Percentiles rank a stretch among this genome's conserved stretches.
Conservation (phyloP, 2,329 filamentous ascomycete species). For the Alternaria sp. region DNA sequence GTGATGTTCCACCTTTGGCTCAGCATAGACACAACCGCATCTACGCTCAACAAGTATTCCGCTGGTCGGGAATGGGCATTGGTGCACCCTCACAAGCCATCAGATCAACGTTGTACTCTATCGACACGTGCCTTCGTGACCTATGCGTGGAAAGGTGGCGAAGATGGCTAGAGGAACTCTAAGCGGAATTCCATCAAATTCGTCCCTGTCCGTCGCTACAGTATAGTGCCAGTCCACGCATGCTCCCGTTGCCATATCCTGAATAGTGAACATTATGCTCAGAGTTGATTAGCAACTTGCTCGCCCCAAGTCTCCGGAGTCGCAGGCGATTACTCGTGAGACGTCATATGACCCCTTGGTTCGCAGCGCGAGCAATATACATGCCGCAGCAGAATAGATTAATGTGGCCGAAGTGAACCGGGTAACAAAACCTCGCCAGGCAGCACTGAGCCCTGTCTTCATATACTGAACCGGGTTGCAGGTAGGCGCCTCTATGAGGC, state of each 20-base stretch:
- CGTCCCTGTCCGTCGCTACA: neutral
- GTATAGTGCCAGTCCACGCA: neutral
- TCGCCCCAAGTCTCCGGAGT: neutral
- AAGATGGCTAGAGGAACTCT: neutral
- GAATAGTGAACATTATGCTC: neutral
- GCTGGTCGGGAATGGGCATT: too few relatives aligned
- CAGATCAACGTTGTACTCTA: too few relatives aligned
- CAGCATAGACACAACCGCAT: too few relatives aligned
- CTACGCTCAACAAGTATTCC: too few relatives aligned
- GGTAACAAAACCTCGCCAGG: constrained; percentile 10
- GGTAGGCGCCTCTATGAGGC: constrained; percentile 16
- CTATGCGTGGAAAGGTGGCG: neutral
- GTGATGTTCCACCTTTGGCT: too few relatives aligned
- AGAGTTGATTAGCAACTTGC: neutral
- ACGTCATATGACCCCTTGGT: constrained; percentile 4
- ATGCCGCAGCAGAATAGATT: constrained; percentile 23
- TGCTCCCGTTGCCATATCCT: neutral
- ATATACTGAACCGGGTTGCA: constrained; percentile 22
- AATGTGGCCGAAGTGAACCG: constrained; percentile 16
- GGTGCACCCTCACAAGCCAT: too few relatives aligned
- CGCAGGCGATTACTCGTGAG: neutral
- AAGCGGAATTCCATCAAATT: too few relatives aligned
- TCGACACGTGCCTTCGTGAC: too few relatives aligned
- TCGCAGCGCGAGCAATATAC: constrained; percentile 18
- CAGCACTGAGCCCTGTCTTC: constrained; percentile 8